Base-by-base conservation (phyloP, 2,329 filamentous ascomycete species). In the Xylaria sp. region DNA sequence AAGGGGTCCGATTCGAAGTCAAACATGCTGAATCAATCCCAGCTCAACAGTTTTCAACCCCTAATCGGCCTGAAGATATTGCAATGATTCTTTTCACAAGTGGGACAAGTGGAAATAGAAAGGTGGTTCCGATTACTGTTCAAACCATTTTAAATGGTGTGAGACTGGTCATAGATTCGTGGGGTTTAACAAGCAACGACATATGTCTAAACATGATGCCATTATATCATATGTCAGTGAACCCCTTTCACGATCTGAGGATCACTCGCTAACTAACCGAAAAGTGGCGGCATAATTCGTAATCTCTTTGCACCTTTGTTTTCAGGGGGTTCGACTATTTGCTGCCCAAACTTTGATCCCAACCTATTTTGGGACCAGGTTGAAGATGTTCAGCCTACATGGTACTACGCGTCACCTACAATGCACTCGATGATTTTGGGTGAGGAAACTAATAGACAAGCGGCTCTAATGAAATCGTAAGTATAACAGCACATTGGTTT, bases 201-300 rank as follows among this genome's bases (percentile, higher is more conserved):
- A 80, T 83, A 0, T 89, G 86, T 73, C 75, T 88, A 28, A 88
- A 89, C 73, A 87, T 88, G 84, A 89, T 89, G 86, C 86, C 86
- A 0, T 77, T 89, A 6, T 86, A 87, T 75, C 86, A 88, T 75
- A 80, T 87, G 83, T 85, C 80, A 79, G 84, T 81, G 59, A 5
- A 5, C 33, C 63, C 2, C 2, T 20, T 28, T 18, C 20, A 46
- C 15, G 23, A 33, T 20, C 56, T 48, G 9, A 51, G 28, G 13
- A 12, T 36, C 33, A 28, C 49, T 65, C 25, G 63, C 67, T 72
- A 56, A 73, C 52, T 1, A n/a, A 12, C n/a, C 5, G 64, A 20
- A 49, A 36, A 84, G 83, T 23, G 86, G 86, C 52, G 86, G 86
- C 13, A 78, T 88, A 8, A 79, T 88, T 36, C 80, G 86, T 46